Conservation (phyloP, 2,329 filamentous ascomycete genomes). For the Tympanopsis confertula region DNA sequence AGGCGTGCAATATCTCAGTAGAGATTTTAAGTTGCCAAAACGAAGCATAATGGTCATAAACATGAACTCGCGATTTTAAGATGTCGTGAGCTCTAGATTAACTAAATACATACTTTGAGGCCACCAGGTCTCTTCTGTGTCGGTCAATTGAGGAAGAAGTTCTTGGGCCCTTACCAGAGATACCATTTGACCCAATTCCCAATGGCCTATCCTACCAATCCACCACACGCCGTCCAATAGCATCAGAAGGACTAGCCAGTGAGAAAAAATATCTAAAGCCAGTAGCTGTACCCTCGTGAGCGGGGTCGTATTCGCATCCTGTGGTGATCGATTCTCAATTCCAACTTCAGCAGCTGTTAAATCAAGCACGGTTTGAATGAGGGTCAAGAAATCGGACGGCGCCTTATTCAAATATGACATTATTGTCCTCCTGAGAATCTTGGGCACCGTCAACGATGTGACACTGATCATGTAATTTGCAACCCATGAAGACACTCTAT, state of each 20-base stretch:
- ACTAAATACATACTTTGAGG: conserved; percentile 19
- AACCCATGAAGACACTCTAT: conserved; percentile 20
- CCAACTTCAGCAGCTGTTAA: conserved; percentile 4
- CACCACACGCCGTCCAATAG: conserved; percentile 26
- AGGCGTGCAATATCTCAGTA: no score
- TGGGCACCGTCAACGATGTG: conserved; percentile 17
- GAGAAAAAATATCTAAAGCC: conserved; percentile 22
- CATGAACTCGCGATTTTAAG: no score
- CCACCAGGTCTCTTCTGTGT: conserved; percentile 16
- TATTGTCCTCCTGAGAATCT: conserved; percentile 20
- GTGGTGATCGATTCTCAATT: not conserved
- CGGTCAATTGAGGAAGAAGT: conserved; percentile 5
- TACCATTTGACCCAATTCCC: conserved; percentile 17
- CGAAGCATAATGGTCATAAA: no score
- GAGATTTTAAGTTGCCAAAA: no score
- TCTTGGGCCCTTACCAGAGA: conserved; percentile 4
- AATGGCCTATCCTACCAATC: conserved; percentile 21
- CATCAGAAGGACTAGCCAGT: conserved; percentile 24
- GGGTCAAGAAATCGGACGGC: conserved; percentile 16
- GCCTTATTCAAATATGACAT: conserved; percentile 27
- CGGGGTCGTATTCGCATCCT: not conserved
- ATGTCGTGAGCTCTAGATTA: conserved; percentile 1
- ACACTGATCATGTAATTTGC: conserved; percentile 19
- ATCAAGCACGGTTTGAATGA: conserved; percentile 20
- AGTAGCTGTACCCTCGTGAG: conserved; percentile 8